phyloP scores from a whole-genome alignment of 2,329 filamentous ascomycete genomes.

The Trichoderma koningiopsis region DNA sequence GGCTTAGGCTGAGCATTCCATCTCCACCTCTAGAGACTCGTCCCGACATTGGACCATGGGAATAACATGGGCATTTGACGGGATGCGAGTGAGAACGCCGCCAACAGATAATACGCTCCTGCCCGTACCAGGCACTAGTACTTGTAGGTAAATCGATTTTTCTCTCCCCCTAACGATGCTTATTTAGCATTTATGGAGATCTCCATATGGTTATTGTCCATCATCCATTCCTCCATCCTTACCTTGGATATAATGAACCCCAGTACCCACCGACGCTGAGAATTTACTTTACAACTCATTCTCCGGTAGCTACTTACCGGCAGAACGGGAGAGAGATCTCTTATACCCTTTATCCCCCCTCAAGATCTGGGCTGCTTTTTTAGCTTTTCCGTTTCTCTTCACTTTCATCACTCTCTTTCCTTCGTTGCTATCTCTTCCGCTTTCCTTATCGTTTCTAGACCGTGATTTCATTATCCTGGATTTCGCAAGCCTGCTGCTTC shows the following conservation, averaged over 20 bases:
- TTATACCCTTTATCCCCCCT: neutral
- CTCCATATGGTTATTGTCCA: slow-evolving; percentile 4
- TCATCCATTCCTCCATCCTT: neutral
- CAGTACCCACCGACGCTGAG: neutral
- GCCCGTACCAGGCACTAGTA: neutral
- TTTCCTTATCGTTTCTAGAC: too few species aligned
- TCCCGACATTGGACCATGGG: neutral
- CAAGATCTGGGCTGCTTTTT: neutral
- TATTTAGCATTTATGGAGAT: slow-evolving; percentile 1
- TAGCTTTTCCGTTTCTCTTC: neutral
- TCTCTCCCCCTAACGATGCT: neutral
- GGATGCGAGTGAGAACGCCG: neutral
- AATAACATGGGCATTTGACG: slow-evolving; percentile 14
- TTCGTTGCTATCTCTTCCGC: neutral
- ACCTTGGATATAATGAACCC: neutral
- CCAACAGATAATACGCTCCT: neutral
- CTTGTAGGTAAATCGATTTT: neutral
- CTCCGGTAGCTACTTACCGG: neutral
- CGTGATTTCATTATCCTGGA: neutral
- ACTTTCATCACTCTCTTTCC: neutral
- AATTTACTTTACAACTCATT: neutral
- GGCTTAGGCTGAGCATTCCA: slow-evolving; percentile 16
- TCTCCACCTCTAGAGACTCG: neutral
- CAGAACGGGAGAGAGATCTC: slow-evolving; percentile 1
- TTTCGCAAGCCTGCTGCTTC: neutral